Percentiles rank a stretch among this genome's conserved stretches.
phyloP scores from a whole-genome alignment of 768 basidiomycete genomes.

The Trichaptum fuscoviolaceum region DNA sequence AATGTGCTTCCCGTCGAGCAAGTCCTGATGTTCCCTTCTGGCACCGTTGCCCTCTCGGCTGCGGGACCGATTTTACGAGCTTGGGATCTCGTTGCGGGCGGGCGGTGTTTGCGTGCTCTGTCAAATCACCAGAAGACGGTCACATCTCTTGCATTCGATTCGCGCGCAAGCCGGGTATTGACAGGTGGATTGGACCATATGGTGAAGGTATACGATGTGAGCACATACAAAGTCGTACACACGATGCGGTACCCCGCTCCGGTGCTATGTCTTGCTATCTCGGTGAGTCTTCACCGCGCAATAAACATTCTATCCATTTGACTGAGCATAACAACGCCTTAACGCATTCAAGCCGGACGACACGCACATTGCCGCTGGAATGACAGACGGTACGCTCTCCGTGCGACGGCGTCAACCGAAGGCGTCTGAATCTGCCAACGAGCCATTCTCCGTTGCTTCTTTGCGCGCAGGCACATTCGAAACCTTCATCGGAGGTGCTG shows the following conservation, averaged over 20 bases:
- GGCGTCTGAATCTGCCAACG: slow-evolving; percentile 46
- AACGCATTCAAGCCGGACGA: slow-evolving; percentile 71
- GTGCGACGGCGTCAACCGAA: slow-evolving; percentile 84
- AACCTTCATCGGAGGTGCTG: slow-evolving; percentile 52
- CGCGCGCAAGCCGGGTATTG: slow-evolving; percentile 70
- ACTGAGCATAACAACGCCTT: slow-evolving; percentile 2
- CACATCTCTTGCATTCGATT: slow-evolving; percentile 80
- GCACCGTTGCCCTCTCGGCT: slow-evolving; percentile 76
- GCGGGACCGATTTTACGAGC: slow-evolving; percentile 90
- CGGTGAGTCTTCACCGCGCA: slow-evolving; percentile 46
- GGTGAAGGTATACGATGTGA: slow-evolving; percentile 97
- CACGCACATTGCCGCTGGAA: slow-evolving; percentile 94
- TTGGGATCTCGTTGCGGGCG: slow-evolving; percentile 93
- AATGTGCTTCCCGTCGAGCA: slow-evolving; percentile 77
- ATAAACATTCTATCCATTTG: not conserved
- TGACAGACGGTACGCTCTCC: slow-evolving; percentile 98
- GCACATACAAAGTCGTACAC: slow-evolving; percentile 91
- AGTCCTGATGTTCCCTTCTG: slow-evolving; percentile 89
- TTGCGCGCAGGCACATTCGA: slow-evolving; percentile 58
- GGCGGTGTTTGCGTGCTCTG: slow-evolving; percentile 81
- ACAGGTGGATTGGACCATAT: slow-evolving; percentile 94
- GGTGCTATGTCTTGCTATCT: slow-evolving; percentile 83
- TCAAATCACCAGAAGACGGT: slow-evolving; percentile 99
- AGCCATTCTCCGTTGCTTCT: slow-evolving; percentile 30
- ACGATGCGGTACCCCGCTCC: slow-evolving; percentile 98